Evolutionary conservation across 2,329 filamentous ascomycete genomes (phyloP).

Genomic region (Ophiostoma sp.): DNA sequence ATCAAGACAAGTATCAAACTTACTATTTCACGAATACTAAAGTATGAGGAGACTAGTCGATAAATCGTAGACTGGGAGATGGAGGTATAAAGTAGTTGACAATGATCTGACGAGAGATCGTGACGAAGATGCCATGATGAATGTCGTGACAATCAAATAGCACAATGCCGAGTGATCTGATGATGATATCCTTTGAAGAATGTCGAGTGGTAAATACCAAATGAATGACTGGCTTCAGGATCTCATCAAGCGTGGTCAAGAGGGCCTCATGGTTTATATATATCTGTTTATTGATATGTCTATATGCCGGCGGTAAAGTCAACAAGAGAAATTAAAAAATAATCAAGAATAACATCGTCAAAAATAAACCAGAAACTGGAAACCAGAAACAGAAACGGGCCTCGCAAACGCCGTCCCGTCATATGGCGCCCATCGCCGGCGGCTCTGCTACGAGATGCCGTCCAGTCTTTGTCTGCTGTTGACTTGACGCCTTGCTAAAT

Average conservation of each 20-base stretch:
- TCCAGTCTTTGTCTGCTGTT: no score
- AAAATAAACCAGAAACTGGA: not conserved
- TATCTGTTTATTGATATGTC: not conserved
- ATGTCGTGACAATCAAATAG: not conserved
- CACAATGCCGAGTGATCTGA: no score
- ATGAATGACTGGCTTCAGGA: no score
- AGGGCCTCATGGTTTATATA: not conserved
- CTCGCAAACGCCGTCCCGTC: not conserved
- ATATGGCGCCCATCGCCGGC: conserved; percentile 7
- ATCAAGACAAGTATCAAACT: not conserved
- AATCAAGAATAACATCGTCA: not conserved
- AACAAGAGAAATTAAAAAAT: not conserved
- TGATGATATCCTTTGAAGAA: no score
- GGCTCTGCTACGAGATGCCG: not conserved
- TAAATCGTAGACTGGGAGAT: no score
- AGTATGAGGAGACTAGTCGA: no score
- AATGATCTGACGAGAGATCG: not conserved
- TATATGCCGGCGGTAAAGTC: not conserved
- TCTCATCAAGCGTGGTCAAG: not conserved
- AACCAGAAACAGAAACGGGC: not conserved
- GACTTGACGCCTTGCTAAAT: not conserved
- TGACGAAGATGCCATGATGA: not conserved
- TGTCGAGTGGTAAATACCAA: no score
- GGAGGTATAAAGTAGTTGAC: no score
- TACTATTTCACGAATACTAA: not conserved